Base-by-base conservation (phyloP, 352 stramenopile genomes). In the Phytophthora foliorum region DNA sequence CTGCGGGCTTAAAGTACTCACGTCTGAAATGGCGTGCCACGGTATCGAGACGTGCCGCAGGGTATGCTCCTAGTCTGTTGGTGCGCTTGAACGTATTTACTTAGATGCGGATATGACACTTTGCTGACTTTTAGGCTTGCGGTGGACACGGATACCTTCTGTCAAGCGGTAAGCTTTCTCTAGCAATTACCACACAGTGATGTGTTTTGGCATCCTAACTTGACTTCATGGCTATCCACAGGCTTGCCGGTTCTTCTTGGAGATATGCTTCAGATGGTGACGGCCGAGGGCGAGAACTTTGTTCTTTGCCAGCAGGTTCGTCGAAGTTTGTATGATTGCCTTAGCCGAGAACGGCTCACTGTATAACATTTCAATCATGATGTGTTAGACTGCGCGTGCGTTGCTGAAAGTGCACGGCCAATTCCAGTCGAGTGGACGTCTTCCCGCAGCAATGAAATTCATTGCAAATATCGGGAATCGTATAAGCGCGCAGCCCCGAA, bases 241-340 rank as follows among this genome's bases (percentile, higher is more conserved):
- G 72, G 73, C 14, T 34, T 78, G 6, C 52, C 62, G 11, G 74
- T 95, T 59, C 72, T 98, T 32, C 81, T 97, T 9, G 91, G 89
- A 6, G 95, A 97, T 49, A 96, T 98, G 46, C 81, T 98, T n/a
- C 94, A 98, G 69, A 97, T 90, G 42, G 96, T 97, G 50, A 99
- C 96, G 1, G 96, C 98, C n/a, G 97, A 99, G 74, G 97, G 97
- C 42, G 97, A 99, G 67, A 99, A 98, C 79, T 94, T 97, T 59
- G 97, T 99, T 69, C 78, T 99, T 21, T 93, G 93, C 16, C 90
- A 98, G 63, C 97, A 99, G 75, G 82, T 87, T 31, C 41, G 49
- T 45, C 22, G 24, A n/a, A 29, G 42, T 2, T 49, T 27, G 19
- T 27, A 49, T 49, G 19, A 27, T 22, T 49, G 21, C 10, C 3